Evolutionary conservation across 441 rosid genomes (phyloP), one percentile per base, ranked within the genome.

Genomic region (Pelargonium australe): DNA sequence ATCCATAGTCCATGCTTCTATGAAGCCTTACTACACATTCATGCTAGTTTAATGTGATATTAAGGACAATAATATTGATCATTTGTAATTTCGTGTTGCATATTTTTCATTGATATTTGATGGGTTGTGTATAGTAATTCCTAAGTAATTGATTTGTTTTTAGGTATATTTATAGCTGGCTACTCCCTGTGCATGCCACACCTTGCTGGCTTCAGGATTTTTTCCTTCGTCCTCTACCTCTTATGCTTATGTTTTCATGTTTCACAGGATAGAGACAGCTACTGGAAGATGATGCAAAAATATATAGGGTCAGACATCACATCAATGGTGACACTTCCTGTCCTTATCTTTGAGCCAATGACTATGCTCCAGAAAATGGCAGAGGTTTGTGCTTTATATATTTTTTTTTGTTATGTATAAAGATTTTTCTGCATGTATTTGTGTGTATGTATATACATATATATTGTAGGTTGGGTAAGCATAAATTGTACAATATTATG

Each of bases 291-390:
- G 89, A 84, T 86, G 89, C 93, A 86, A 65, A 86, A 84, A 13
- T 86, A 87, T 74, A 80, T 86, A 11, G 90, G 90, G 11, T 78
- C 89, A 4, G 90, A 87, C 65, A 67, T 86, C 20, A 84, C 93
- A 2, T 85, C 92, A 17, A 81, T 87, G 93, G 89, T 86, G 72
- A 87, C 89, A 11, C 88, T 87, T 78, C 90, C 92, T 31, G 92
- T 85, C 64, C 34, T 80, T 72, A 80, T 86, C 60, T 84, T 87
- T 73, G 90, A 87, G 79, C 89, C 90, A 1, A 87, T 87, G 93
- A 87, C 93, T 47, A 87, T 84, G 89, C 85, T 86, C 58, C 93
- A 82, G 81, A 87, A 84, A 77, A 85, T 87, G 84, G 85, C 92
- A 1, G 90, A 87, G 90, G 90, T 87, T 73, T 65, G 77, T 69